Evolutionary conservation across 75 land plant species (phyloP), one percentile per base, ranked within the genome.

Genomic region (Adiantum capillusveneris): DNA sequence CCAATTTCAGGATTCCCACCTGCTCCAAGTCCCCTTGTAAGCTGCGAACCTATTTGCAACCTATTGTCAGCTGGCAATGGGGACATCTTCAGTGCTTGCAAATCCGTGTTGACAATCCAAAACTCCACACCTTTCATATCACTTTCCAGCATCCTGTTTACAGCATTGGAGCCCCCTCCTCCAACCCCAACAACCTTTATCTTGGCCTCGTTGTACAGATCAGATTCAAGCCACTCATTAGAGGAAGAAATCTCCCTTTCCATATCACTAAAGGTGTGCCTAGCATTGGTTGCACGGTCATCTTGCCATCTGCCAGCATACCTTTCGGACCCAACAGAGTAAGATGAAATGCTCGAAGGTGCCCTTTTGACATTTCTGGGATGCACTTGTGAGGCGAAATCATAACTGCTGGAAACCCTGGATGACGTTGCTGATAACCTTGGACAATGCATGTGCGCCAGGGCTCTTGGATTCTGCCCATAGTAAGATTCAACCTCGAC

Each of bases 1-100:
- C 97, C 97, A 53, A 88, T 85, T 39, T 88, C 97, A 29, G 97
- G 97, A 51, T 92, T 92, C 19, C 97, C 97, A 26, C 97, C 97
- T 61, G 97, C 97, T 37, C 97, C 97, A 61, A 92, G 80, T 22
- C 97, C 97, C 56, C 96, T 83, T 5, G 97, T 92, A 27, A 89
- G 63, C 79, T 85, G 82, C 60, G 72, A 73, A 28, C 97, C 97
- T 59, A 92, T 92, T 60, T 88, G 97, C 57, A 92, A 65, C 3
- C 97, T 81, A 39, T 83, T 70, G 34, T 85, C 86, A 27, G 86
- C 73, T 44, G 65, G 69, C 18, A 88, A 82, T 30, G 94, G 94
- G 1, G 97, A 92, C 84, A 83, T 83, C 53, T 68, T 83, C 84
- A 92, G 75, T 25, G 97, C 97, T 64, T 92, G 97, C 36, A 85